Percentiles rank a stretch among this genome's conserved stretches.
Evolutionary conservation across 495 filamentous ascomycete species (phyloP).

Genomic region (Apodospora peruviana): DNA sequence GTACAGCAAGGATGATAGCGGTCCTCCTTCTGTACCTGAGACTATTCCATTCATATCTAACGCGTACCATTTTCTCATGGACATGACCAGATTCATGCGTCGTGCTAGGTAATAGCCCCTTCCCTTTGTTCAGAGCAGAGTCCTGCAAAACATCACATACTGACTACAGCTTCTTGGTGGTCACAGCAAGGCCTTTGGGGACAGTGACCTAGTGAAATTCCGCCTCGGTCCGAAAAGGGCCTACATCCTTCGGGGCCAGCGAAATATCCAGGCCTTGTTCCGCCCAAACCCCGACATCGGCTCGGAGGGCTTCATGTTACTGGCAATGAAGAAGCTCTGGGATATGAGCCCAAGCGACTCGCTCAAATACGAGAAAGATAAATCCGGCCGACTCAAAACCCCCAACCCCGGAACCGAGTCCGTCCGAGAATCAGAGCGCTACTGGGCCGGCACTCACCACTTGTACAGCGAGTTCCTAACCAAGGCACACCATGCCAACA

Average conservation of each 20-base stretch:
- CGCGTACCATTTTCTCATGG: no score
- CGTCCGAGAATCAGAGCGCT: conserved; percentile 8
- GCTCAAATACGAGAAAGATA: conserved; percentile 13
- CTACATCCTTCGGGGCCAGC: conserved; percentile 19
- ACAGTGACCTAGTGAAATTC: conserved; percentile 14
- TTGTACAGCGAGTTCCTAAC: conserved; percentile 13
- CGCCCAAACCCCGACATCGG: conserved; percentile 9
- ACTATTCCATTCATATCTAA: no score
- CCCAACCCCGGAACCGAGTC: conserved; percentile 3
- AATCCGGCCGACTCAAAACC: conserved; percentile 6
- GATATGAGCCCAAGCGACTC: conserved; percentile 3
- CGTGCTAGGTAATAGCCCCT: no score
- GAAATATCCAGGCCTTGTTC: conserved; percentile 18
- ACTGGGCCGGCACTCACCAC: conserved; percentile 16
- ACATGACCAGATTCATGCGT: no score
- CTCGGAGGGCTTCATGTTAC: conserved; percentile 17
- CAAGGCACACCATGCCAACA: not conserved
- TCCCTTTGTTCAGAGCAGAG: no score
- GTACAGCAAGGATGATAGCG: no score
- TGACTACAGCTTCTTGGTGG: no score
- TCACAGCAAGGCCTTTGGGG: not conserved
- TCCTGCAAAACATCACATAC: no score
- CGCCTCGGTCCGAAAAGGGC: conserved; percentile 17
- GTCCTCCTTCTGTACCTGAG: no score
- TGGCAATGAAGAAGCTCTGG: conserved; percentile 9